Conservation (phyloP, 495 filamentous ascomycete genomes). For the Sporormia fimetaria region DNA sequence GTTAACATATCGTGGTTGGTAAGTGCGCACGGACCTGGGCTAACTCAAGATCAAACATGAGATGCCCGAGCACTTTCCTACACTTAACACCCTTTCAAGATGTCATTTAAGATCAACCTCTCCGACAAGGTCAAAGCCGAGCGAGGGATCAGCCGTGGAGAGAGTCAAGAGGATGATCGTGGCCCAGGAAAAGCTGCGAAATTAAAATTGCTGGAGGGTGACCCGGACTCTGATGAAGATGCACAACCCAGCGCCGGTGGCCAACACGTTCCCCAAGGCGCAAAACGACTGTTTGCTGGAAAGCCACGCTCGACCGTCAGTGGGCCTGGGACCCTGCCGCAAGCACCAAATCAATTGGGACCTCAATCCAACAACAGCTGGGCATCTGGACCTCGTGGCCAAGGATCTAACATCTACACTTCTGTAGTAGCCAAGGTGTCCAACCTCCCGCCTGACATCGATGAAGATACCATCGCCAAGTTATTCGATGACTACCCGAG, state of each 20-base stretch:
- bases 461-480: background rate
- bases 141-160: conserved; percentile 1
- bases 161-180: no score
- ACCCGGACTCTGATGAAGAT: background rate
- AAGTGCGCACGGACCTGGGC: background rate
- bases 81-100: background rate
- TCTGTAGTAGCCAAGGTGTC: conserved; percentile 6
- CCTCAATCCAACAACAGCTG: no score
- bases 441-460: conserved; percentile 8
- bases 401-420: background rate
- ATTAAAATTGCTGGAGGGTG: no score
- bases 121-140: conserved; percentile 4
- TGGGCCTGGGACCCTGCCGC: conserved; percentile 8
- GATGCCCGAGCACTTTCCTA: background rate
- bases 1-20: no score
- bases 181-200: no score
- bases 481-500: conserved; percentile 4
- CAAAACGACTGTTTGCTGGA: conserved; percentile 1
- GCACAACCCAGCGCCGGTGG: background rate
- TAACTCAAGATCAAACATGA: background rate
- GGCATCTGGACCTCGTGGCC: no score
- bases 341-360: background rate
- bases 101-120: conserved; percentile 3
- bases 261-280: background rate
- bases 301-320: conserved; percentile 2